Evolutionary conservation across 140 eudicot species (phyloP).

Genomic region (Erigeron philadelphicus): DNA sequence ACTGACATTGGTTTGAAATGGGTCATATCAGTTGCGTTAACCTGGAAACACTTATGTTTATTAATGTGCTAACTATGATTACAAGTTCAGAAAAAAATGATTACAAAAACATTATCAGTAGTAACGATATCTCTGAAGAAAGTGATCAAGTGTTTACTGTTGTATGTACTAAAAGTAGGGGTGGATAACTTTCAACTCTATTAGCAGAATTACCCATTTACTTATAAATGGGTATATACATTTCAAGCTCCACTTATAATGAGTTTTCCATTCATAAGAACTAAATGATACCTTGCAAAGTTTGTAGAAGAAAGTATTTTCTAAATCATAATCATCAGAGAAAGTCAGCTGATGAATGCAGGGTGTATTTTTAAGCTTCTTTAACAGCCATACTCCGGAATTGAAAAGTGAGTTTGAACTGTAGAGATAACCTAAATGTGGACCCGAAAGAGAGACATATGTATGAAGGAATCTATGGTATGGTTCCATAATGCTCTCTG

Average conservation of each 20-base stretch:
- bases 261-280: slow-evolving; percentile 4
- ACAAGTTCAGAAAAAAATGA: background rate
- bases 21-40: background rate
- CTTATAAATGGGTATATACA: too few species aligned
- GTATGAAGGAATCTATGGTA: slow-evolving; percentile 75
- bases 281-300: slow-evolving; percentile 62
- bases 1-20: background rate
- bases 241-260: too few species aligned
- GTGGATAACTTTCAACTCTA: too few species aligned
- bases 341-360: slow-evolving; percentile 93
- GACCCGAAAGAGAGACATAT: slow-evolving; percentile 90
- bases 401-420: slow-evolving; percentile 90
- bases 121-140: too few species aligned
- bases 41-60: background rate
- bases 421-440: slow-evolving; percentile 92
- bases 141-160: too few species aligned
- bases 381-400: slow-evolving; percentile 90
- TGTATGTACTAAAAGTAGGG: too few species aligned
- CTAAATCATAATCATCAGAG: slow-evolving; percentile 78
- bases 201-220: too few species aligned
- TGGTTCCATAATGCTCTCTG: slow-evolving; percentile 94
- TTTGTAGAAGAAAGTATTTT: slow-evolving; percentile 81
- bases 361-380: slow-evolving; percentile 81
- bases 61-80: background rate
- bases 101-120: too few species aligned